Percentiles rank a stretch among this genome's conserved stretches.
Conservation (phyloP, 176 grass and related monocot species). For the Carex myosuroides region DNA sequence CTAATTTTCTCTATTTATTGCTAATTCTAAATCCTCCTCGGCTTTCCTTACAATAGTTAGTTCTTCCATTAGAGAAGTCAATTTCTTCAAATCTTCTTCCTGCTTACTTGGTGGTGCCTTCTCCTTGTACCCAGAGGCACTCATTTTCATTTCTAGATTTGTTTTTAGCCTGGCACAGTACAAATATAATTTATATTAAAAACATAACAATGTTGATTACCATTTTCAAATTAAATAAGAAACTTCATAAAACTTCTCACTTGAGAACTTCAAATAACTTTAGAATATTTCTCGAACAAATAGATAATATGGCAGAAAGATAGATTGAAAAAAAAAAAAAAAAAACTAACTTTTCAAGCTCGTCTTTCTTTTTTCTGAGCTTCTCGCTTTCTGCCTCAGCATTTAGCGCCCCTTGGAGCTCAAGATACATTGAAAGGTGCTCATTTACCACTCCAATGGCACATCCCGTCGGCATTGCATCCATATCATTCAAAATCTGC, state of each 20-base stretch:
- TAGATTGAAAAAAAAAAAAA: neutral
- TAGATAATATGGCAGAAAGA: neutral
- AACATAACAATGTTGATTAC: slow-evolving; percentile 1
- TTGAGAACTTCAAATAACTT: neutral
- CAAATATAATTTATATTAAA: neutral
- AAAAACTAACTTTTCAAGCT: slow-evolving; percentile 53
- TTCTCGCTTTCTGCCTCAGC: slow-evolving; percentile 66
- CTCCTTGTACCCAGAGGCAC: slow-evolving; percentile 50
- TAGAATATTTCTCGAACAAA: neutral
- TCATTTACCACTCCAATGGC: slow-evolving; percentile 75
- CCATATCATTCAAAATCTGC: slow-evolving; percentile 46
- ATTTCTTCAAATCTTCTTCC: slow-evolving; percentile 65
- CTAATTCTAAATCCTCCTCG: slow-evolving; percentile 52
- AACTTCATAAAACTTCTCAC: neutral
- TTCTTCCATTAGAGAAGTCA: slow-evolving; percentile 50
- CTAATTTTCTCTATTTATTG: slow-evolving; percentile 22
- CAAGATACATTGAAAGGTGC: slow-evolving; percentile 70
- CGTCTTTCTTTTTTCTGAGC: slow-evolving; percentile 67
- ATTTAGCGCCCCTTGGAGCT: slow-evolving; percentile 84
- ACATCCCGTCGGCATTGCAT: slow-evolving; percentile 50
- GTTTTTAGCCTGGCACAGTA: slow-evolving; percentile 35
- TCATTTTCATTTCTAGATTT: slow-evolving; percentile 45
- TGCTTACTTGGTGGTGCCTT: slow-evolving; percentile 58
- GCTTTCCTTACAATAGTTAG: slow-evolving; percentile 63
- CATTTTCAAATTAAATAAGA: neutral